phyloP scores from a whole-genome alignment of 352 stramenopile species.

The Phytophthora brassicae region DNA sequence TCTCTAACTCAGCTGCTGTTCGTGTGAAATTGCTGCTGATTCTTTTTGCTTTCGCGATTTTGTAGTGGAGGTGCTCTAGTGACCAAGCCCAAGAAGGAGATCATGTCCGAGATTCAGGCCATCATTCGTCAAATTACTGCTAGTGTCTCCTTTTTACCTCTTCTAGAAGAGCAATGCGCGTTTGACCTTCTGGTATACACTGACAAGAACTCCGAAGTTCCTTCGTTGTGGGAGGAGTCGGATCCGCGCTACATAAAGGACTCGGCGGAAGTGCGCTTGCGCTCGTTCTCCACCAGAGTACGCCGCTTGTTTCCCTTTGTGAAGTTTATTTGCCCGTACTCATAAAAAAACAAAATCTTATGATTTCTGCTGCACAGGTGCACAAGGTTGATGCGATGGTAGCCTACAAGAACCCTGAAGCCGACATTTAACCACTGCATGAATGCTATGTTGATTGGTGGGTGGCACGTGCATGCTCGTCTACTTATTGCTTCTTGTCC shows the following conservation, averaged over 20 bases:
- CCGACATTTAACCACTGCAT: slow-evolving; percentile 56
- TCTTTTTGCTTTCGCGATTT: neutral
- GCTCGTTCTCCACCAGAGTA: slow-evolving; percentile 98
- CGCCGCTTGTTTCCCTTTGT: neutral
- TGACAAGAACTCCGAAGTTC: slow-evolving; percentile 95
- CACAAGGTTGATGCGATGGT: slow-evolving; percentile 99
- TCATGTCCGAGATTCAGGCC: slow-evolving; percentile 98
- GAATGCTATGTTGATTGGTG: slow-evolving; percentile 5
- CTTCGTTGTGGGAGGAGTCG: slow-evolving; percentile 97
- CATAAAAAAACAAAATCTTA: slow-evolving; percentile 19
- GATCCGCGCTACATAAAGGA: slow-evolving; percentile 98
- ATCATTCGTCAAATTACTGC: slow-evolving; percentile 99
- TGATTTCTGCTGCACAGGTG: slow-evolving; percentile 61
- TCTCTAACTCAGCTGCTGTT: neutral
- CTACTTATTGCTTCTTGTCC: slow-evolving; percentile 71
- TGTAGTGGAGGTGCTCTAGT: slow-evolving; percentile 26
- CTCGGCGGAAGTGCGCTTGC: slow-evolving; percentile 96
- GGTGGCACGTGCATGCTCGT: slow-evolving; percentile 16
- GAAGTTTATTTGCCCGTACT: slow-evolving; percentile 18
- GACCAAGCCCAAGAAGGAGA: slow-evolving; percentile 90
- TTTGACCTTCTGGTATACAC: slow-evolving; percentile 99
- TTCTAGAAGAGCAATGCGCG: slow-evolving; percentile 97
- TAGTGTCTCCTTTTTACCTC: slow-evolving; percentile 98
- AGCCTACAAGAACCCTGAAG: slow-evolving; percentile 94
- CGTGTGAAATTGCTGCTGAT: neutral